A percentile compares a stretch with the other conserved stretches of the same genome.
phyloP scores from a whole-genome alignment of 495 filamentous ascomycete species.

The Neurospora discreta region DNA sequence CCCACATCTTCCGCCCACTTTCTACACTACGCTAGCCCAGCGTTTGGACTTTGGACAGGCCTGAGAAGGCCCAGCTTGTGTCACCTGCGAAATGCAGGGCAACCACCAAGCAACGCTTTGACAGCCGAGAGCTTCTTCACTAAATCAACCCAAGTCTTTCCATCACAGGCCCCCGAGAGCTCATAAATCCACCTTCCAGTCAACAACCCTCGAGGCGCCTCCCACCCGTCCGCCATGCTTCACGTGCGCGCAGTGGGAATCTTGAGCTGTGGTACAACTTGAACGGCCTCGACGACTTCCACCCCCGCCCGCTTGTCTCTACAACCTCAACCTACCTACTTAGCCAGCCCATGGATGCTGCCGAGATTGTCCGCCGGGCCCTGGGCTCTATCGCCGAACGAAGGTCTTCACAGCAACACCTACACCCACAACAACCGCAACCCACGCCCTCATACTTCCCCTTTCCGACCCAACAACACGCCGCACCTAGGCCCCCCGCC shows the following conservation, averaged over 20 bases:
- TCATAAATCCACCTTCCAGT: neutral
- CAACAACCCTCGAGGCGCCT: neutral
- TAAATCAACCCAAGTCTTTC: neutral
- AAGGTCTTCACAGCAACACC: neutral
- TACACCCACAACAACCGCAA: neutral
- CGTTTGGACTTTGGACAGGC: neutral
- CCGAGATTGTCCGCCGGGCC: conserved; percentile 38
- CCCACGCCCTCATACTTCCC: neutral
- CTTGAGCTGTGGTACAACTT: neutral
- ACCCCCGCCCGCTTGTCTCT: neutral
- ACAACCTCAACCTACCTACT: neutral
- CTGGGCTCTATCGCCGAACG: conserved; percentile 26
- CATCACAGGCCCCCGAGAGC: neutral
- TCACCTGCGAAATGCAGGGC: neutral
- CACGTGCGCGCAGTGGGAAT: neutral
- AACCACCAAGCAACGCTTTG: neutral
- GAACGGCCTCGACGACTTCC: neutral
- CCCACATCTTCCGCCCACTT: neutral
- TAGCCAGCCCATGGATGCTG: conserved; percentile 35
- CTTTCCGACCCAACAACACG: conserved; percentile 22
- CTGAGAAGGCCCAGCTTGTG: neutral
- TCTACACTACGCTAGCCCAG: neutral
- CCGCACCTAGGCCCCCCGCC: conserved; percentile 18
- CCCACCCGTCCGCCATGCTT: neutral
- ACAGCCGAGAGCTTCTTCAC: neutral